Evolutionary conservation across 2,329 filamentous ascomycete genomes (phyloP).

Genomic region (Talaromyces atroroseus): DNA sequence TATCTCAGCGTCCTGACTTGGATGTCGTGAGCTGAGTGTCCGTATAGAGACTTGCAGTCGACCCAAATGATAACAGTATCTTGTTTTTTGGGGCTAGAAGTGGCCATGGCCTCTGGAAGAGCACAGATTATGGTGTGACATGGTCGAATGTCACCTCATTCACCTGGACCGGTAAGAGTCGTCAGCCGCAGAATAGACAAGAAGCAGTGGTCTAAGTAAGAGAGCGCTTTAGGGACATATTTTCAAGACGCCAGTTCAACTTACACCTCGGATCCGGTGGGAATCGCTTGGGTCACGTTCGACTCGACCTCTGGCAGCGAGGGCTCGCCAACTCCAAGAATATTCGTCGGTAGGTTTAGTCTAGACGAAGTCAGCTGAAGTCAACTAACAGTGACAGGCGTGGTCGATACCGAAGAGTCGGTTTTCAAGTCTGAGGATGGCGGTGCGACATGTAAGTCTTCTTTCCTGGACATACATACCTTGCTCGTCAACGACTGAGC

Average conservation of each 20-base stretch:
- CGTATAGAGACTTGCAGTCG: constrained; percentile 47
- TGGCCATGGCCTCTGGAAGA: constrained; percentile 56
- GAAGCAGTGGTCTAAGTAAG: neutral
- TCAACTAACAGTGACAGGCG: constrained; percentile 10
- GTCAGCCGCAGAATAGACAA: neutral
- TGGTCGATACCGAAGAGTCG: constrained; percentile 50
- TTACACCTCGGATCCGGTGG: constrained; percentile 44
- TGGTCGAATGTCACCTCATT: constrained; percentile 51
- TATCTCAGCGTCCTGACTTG: neutral
- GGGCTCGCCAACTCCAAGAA: constrained; percentile 49
- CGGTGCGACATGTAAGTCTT: constrained; percentile 47
- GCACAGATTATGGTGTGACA: constrained; percentile 50
- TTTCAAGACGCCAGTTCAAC: constrained; percentile 43
- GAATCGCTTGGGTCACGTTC: constrained; percentile 52
- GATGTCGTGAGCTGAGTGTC: neutral
- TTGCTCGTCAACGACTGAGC: neutral
- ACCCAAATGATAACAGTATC: constrained; percentile 53
- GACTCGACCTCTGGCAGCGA: constrained; percentile 46
- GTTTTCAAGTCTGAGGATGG: constrained; percentile 52
- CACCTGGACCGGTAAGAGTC: constrained; percentile 32
- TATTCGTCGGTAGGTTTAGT: constrained; percentile 48
- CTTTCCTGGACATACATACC: neutral
- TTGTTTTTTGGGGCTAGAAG: constrained; percentile 56
- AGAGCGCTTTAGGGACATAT: constrained; percentile 40
- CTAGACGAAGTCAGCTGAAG: no score